Evolutionary conservation across 2,329 filamentous ascomycete species (phyloP).

Genomic region (Colletotrichum musae): DNA sequence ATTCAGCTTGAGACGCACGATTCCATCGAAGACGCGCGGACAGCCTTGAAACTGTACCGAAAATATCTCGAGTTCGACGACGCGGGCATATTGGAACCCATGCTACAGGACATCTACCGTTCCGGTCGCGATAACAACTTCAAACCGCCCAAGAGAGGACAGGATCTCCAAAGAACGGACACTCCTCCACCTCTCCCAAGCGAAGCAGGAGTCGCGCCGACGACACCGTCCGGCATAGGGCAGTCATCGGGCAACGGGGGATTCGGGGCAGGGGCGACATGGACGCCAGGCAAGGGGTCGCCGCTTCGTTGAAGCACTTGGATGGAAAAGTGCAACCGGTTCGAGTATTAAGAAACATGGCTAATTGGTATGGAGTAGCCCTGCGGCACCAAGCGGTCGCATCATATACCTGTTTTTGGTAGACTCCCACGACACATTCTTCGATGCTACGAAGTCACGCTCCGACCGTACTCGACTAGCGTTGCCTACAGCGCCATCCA

Average conservation of each 20-base stretch:
- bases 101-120: constrained; percentile 88
- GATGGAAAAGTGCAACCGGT: background rate
- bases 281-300: constrained; percentile 61
- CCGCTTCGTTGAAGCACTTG: constrained; percentile 22
- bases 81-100: constrained; percentile 85
- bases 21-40: constrained; percentile 94
- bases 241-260: constrained; percentile 51
- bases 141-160: constrained; percentile 64
- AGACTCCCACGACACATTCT: too few species aligned
- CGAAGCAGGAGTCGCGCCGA: constrained; percentile 56
- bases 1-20: constrained; percentile 96
- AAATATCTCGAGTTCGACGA: constrained; percentile 93
- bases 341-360: background rate
- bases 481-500: too few species aligned
- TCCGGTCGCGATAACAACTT: constrained; percentile 64
- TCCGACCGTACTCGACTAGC: too few species aligned
- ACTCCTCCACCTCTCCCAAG: constrained; percentile 64
- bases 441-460: too few species aligned
- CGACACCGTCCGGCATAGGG: constrained; percentile 59
- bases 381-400: too few species aligned
- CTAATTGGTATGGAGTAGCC: too few species aligned
- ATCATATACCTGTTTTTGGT: too few species aligned
- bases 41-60: constrained; percentile 87
- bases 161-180: constrained; percentile 62
- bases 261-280: constrained; percentile 56